Base-by-base conservation (phyloP, 1,139 yeast genomes). In the Kodamaea anthophila region DNA sequence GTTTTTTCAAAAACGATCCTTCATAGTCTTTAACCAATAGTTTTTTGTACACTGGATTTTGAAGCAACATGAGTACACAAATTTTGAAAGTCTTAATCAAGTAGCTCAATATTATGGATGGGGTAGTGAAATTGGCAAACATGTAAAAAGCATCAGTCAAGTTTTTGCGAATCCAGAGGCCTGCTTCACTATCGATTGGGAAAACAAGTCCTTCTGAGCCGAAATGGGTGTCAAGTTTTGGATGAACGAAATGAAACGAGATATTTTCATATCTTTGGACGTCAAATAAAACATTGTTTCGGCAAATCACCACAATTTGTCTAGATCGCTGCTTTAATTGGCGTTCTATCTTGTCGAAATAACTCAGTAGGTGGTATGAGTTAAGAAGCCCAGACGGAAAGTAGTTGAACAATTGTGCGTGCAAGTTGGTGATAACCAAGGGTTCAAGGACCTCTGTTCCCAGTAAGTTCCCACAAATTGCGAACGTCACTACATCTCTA, bases 181-280 rank as follows among this genome's bases (percentile, higher is more conserved):
- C 41, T 31, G 51, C 34, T 1, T 57, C 58, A 29, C 33, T 49
- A 11, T 49, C 51, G 29, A 40, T 41, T 5, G 58, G 58, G 15
- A 52, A 39, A 39, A 33, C 32, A 31, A 24, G 42, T 13, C 41
- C 25, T 27, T 18, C 11, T 13, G 21, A 9, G 4, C 15, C n/a
- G 18, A 23, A 23, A 13, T 43, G 38, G 23, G 39, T 42, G 24
- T 50, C 56, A 21, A 39, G 37, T 9, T 31, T 30, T 6, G 42
- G 34, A 26, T 40, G 42, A n/a, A 50, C 33, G 26, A 39, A 43
- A 3, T 39, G 29, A n/a, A 53, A 33, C 4, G 38, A 33, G 18
- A 53, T 45, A 31, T 51, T 43, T 5, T 48, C 35, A 24, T 38
- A 50, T 7, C 28, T 44, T 5, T 37, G 41, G 5, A 24, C 24